Evolutionary conservation across 306 rosid species (phyloP).

Genomic region (Casuarina equisetifolia): DNA sequence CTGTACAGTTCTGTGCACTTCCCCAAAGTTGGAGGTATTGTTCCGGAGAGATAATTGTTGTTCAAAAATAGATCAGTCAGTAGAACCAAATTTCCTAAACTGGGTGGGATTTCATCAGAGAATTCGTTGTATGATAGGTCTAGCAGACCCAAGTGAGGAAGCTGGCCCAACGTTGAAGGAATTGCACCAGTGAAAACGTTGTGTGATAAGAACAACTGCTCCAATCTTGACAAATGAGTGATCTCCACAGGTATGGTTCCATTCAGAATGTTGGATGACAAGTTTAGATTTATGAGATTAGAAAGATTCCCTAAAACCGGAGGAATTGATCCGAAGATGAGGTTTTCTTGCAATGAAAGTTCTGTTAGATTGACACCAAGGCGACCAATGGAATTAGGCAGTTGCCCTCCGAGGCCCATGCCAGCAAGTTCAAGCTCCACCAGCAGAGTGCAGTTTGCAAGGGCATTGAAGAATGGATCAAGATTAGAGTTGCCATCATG

Average conservation of each 20-base stretch:
- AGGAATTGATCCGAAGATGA: constrained; percentile 64
- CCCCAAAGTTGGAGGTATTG: constrained; percentile 55
- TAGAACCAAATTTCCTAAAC: constrained; percentile 43
- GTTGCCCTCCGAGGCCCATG: constrained; percentile 58
- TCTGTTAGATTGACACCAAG: constrained; percentile 25
- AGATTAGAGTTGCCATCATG: constrained; percentile 59
- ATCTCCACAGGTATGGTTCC: not conserved
- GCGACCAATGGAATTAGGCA: constrained; percentile 40
- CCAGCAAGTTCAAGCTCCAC: constrained; percentile 71
- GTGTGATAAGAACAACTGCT: not conserved
- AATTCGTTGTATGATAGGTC: constrained; percentile 24
- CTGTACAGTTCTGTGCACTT: constrained; percentile 47
- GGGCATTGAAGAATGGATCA: constrained; percentile 53
- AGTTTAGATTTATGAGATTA: constrained; percentile 39
- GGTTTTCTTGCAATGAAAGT: constrained; percentile 53
- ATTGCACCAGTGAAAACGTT: not conserved
- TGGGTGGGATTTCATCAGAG: constrained; percentile 52
- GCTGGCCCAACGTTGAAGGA: not conserved
- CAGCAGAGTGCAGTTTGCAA: constrained; percentile 46
- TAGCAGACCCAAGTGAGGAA: not conserved
- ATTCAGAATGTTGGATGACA: constrained; percentile 8
- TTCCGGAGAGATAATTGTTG: constrained; percentile 61
- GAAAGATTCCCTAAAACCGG: constrained; percentile 46
- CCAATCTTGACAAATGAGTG: not conserved
- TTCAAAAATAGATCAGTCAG: constrained; percentile 57